Evolutionary conservation across 2,329 filamentous ascomycete genomes (phyloP).

Genomic region (Fusarium sp.): DNA sequence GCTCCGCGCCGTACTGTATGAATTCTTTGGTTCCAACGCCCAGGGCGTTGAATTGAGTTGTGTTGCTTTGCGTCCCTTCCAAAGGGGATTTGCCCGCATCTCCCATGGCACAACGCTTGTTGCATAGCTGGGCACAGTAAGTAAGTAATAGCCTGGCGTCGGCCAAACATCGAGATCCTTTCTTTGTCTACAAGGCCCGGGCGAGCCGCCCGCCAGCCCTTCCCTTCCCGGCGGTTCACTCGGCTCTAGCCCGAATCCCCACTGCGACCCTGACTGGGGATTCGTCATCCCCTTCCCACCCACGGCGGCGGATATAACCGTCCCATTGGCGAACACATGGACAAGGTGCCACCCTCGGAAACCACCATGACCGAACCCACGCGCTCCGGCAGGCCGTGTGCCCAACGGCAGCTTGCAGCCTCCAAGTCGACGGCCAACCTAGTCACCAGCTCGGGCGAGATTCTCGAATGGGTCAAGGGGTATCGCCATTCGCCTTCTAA

Average conservation of each 20-base stretch:
- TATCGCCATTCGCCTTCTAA: conserved; percentile 31
- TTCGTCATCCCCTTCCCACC: conserved; percentile 47
- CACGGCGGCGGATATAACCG: conserved; percentile 46
- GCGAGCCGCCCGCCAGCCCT: conserved; percentile 38
- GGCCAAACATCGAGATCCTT: conserved; percentile 44
- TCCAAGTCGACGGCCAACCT: conserved; percentile 35
- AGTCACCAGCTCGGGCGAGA: conserved; percentile 43
- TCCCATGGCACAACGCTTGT: neutral
- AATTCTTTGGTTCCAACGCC: conserved; percentile 2
- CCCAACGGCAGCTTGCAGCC: conserved; percentile 43
- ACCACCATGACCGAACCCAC: conserved; percentile 40
- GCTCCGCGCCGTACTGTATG: conserved; percentile 26
- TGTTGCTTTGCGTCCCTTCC: conserved; percentile 1
- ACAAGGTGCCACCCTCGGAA: conserved; percentile 41
- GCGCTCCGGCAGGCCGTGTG: conserved; percentile 37
- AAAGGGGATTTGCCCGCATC: neutral
- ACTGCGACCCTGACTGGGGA: conserved; percentile 46
- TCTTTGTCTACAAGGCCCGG: conserved; percentile 31
- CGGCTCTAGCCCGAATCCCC: conserved; percentile 51
- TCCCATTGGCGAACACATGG: conserved; percentile 48
- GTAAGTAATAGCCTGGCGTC: conserved; percentile 17
- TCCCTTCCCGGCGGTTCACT: conserved; percentile 49
- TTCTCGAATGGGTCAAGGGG: conserved; percentile 45
- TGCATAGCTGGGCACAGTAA: neutral
- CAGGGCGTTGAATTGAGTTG: neutral